Evolutionary conservation across 2,329 filamentous ascomycete species (phyloP).

Genomic region (Trichophyton rubrum): DNA sequence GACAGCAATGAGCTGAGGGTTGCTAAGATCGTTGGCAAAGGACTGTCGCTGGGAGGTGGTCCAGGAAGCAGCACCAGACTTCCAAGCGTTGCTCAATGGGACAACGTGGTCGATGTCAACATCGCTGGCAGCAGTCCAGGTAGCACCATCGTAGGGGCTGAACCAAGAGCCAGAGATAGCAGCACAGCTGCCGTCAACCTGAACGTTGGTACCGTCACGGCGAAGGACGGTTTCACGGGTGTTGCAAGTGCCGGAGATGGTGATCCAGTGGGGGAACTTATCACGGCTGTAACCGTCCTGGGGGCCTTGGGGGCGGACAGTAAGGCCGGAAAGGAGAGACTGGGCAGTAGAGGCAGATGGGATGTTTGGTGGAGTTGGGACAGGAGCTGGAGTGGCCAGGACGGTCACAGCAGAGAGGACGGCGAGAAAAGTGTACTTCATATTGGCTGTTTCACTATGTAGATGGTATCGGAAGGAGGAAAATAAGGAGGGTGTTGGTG

Average conservation of each 20-base stretch:
- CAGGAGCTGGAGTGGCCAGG: slow-evolving; percentile 13
- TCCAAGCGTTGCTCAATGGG: slow-evolving; percentile 69
- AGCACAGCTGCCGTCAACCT: slow-evolving; percentile 47
- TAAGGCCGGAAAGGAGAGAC: slow-evolving; percentile 46
- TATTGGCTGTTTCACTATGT: not conserved
- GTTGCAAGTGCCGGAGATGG: slow-evolving; percentile 54
- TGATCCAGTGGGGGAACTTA: slow-evolving; percentile 61
- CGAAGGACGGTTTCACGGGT: slow-evolving; percentile 60
- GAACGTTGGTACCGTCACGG: slow-evolving; percentile 57
- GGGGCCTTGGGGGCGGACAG: slow-evolving; percentile 44
- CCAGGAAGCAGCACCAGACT: slow-evolving; percentile 62
- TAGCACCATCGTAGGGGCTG: slow-evolving; percentile 61
- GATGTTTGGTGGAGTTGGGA: slow-evolving; percentile 47
- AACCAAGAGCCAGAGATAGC: slow-evolving; percentile 56
- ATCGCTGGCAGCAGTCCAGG: slow-evolving; percentile 55
- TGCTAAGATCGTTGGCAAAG: slow-evolving; percentile 65
- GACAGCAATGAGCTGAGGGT: slow-evolving; percentile 67
- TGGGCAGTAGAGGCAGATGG: slow-evolving; percentile 47
- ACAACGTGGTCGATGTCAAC: slow-evolving; percentile 78
- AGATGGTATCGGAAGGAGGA: not conserved
- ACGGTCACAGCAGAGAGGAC: slow-evolving; percentile 14
- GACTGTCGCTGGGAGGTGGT: slow-evolving; percentile 52
- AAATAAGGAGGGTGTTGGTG: not conserved
- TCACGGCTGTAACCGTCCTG: slow-evolving; percentile 50
- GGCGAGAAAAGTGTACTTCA: slow-evolving; percentile 8